Percentiles rank a stretch among this genome's conserved stretches.
Conservation (phyloP, 2,329 filamentous ascomycete species). For the Trichoderma aggressivum region DNA sequence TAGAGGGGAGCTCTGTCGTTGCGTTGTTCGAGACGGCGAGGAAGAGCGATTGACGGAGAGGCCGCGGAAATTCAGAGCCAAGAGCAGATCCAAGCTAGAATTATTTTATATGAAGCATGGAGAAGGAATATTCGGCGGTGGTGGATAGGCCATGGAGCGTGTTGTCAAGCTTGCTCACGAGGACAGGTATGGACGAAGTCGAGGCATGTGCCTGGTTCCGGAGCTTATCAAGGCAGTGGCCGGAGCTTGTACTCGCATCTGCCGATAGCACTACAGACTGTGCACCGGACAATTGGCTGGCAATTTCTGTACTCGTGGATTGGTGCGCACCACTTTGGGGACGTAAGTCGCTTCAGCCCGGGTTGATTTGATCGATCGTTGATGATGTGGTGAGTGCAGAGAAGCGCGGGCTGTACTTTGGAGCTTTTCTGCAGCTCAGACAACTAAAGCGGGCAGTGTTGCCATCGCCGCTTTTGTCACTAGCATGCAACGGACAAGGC, state of each 20-base stretch:
- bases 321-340: neutral
- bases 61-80: neutral
- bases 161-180: conserved; percentile 14
- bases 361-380: neutral
- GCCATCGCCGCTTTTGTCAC: neutral
- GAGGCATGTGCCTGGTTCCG: conserved; percentile 15
- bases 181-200: conserved; percentile 2
- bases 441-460: neutral
- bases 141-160: neutral
- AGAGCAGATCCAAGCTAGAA: neutral
- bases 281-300: neutral
- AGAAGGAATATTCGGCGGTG: neutral
- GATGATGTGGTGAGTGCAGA: neutral
- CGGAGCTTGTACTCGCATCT: neutral
- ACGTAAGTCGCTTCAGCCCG: neutral
- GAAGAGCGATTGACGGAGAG: neutral
- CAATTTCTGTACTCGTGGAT: neutral
- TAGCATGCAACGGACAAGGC: too few relatives aligned
- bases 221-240: neutral
- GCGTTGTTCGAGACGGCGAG: neutral
- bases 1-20: neutral
- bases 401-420: neutral
- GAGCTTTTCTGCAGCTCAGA: neutral
- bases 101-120: neutral
- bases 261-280: neutral